Percentiles rank a stretch among this genome's conserved stretches.
Conservation (phyloP, 2,329 filamentous ascomycete genomes). For the Celoporthe dispersa region DNA sequence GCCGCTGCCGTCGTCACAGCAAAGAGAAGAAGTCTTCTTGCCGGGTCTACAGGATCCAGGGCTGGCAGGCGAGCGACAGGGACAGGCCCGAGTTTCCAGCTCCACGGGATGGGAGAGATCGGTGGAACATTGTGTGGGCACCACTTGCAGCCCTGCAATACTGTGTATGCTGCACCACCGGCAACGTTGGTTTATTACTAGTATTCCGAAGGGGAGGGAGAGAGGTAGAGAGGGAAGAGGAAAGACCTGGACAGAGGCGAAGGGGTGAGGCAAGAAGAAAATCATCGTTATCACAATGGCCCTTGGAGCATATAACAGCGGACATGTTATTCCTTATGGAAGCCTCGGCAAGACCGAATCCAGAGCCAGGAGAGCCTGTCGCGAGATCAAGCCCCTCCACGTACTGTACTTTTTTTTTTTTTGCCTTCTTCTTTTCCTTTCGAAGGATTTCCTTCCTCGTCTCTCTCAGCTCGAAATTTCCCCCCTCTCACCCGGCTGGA, state of each 20-base stretch:
- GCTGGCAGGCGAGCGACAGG: neutral
- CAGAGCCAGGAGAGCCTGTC: neutral
- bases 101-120: neutral
- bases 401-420: neutral
- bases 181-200: too few species aligned
- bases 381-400: neutral
- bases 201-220: neutral
- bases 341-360: neutral
- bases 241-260: neutral
- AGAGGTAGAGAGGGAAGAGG: neutral
- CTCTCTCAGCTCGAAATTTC: neutral
- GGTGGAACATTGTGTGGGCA: conserved; percentile 1
- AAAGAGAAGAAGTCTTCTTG: neutral
- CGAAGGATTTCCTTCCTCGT: neutral
- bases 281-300: neutral
- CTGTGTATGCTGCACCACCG: neutral
- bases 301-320: neutral
- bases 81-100: neutral
- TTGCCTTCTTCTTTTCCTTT: neutral
- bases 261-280: neutral
- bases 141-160: conserved; percentile 6
- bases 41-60: neutral
- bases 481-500: neutral
- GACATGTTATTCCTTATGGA: neutral
- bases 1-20: neutral